Base-by-base conservation (phyloP, 768 basidiomycete genomes). In the Cystobasidium onofrii region DNA sequence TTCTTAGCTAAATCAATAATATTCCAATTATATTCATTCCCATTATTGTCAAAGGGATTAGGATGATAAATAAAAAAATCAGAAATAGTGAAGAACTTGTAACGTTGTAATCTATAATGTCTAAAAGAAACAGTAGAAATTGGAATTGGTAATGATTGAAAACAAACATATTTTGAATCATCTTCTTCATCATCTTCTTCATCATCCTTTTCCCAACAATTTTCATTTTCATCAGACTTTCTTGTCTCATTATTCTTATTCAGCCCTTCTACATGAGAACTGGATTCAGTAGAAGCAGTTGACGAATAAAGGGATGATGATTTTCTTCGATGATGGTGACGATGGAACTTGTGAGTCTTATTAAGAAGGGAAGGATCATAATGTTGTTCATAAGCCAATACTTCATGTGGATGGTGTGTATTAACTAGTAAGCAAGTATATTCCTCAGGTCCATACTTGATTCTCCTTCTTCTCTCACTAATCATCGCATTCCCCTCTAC, bases 41-140 rank as follows among this genome's bases (percentile, higher is more conserved):
- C n/a, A n/a, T n/a, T n/a, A n/a, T n/a, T n/a, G n/a, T 60, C 12
- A 29, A 27, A 27, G 4, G 12, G 17, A 60, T 83, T 78, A 27
- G 85, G 83, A 9, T 90, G 91, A 81, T 93, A 94, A 31, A 95
- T 83, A 75, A 93, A 88, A 43, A 95, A 87, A 78, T 95, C 92
- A 55, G 90, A 91, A n/a, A 95, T 83, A 7, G 90, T 89, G 0
- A 89, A 88, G 77, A 90, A 91, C 73, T 93, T 89, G 54, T 90
- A 89, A 76, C 89, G 86, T 81, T 94, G 92, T 74, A 92, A 89
- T 33, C 90, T 90, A 80, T 94, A 92, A 83, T 94, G 92, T 76
- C 92, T 84, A 78, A 78, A 76, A 77, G 81, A 81, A 10, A 81
- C 80, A 36, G 79, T 80, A 54, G 79, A 77, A 73, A 79, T 76